Base-by-base conservation (phyloP, 169 alveolate species). In the Cryptosporidium tyzzeri region DNA sequence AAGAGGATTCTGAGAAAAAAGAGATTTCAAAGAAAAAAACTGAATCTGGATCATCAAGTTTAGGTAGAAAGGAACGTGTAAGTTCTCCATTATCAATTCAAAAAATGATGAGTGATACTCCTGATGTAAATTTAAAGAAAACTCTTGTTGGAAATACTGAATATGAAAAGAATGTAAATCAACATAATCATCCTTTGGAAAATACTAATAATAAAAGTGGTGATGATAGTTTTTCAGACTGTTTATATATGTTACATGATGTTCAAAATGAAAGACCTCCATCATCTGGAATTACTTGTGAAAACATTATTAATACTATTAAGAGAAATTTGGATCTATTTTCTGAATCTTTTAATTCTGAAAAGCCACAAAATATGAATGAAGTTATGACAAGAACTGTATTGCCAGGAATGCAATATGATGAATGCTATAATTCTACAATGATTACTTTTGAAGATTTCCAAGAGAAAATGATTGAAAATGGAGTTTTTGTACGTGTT, bases 301-400 rank as follows among this genome's bases (percentile, higher is more conserved):
- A 80, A 10, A 48, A 39, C 21, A 80, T 45, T 23, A 53, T 80
- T 16, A n/a, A 45, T 44, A 31, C 89, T 7, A 62, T 80, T 41
- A 33, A 48, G n/a, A 59, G 68, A n/a, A 62, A 26, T 26, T 41
- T 80, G 48, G 67, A 80, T 26, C 3, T 41, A 23, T 80, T 61
- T 41, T 65, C 70, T 3, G 26, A 26, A 33, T 39, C 55, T 9
- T 80, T 31, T 41, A 69, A 65, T 29, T 41, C 71, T 33, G 53
- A 21, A 14, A 48, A 8, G 5, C 0, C 16, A 16, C 23, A 16
- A 3, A 80, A 21, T 29, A 5, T 37, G 9, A 45, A 31, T n/a
- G 89, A 80, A 29, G 89, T 80, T 35, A 62, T 80, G 75, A 44
- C 89, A 12, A 80, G 89, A 65, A 80, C 89, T 14, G 89, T 80